Base-by-base conservation (phyloP, 2,329 filamentous ascomycete species). In the Achaetomium macrosporum region DNA sequence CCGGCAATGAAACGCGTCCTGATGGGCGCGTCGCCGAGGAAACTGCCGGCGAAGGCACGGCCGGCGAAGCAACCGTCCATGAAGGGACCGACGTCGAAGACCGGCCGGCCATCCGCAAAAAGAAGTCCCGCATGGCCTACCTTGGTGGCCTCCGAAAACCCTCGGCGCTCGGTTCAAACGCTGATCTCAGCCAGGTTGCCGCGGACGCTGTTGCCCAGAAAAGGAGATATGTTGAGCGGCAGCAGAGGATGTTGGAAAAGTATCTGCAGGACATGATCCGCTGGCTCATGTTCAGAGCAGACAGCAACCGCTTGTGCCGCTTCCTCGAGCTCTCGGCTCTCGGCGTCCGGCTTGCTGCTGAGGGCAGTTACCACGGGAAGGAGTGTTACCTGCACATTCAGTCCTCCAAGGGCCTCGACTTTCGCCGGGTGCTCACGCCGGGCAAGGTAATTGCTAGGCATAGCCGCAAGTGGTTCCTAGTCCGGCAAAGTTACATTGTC, bases 301-400 rank as follows among this genome's bases (percentile, higher is more conserved):
- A 97, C 69, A 96, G 90, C 71, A 97, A 96, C 64, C 84, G 93
- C 10, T 76, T 99, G 4, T 99, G 93, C 72, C 93, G 95, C 59
- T 99, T 99, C 67, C 75, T 99, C 2, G 93, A 99, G 67, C 76
- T 99, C 9, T 99, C 93, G 17, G 92, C 95, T 0, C 77, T 99
- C 5, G 93, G 93, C 19, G 90, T 99, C 46, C 85, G 95, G 44
- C 80, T 99, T 46, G 93, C 93, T 20, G 90, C 92, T 0, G 95
- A 99, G 69, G 91, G 90, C 29, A 95, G 91, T 63, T 97, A 96
- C 64, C 93, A 99, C 66, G 95, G 93, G 54, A 99, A 99, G 69
- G 95, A 99, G 70, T 95, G 93, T 15, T 91, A 88, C 66, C 76
- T 99, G 59, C 85, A 95, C 61, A 96, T 99, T 59, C 88, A 95